Evolutionary conservation across 345 rosid species (phyloP).

Genomic region (Ceriops tagal): DNA sequence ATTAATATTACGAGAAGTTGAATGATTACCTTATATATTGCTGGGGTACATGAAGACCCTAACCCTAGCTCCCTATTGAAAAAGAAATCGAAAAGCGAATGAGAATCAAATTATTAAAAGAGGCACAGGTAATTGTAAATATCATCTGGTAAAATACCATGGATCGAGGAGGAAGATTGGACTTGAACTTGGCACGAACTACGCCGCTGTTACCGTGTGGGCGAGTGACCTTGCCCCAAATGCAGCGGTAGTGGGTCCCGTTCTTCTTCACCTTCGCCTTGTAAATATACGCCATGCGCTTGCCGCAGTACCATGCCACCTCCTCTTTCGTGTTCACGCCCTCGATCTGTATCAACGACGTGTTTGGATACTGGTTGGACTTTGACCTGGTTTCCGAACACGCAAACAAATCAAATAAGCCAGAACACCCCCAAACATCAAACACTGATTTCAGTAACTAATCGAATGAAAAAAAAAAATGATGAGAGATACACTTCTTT

Average conservation of each 20-base stretch:
- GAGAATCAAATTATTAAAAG: not conserved
- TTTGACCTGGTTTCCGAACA: slow-evolving; percentile 17
- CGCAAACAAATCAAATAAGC: not conserved
- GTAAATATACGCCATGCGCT: slow-evolving; percentile 29
- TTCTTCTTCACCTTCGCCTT: slow-evolving; percentile 27
- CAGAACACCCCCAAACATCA: not conserved
- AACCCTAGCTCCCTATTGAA: slow-evolving; percentile 15
- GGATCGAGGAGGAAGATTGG: slow-evolving; percentile 65
- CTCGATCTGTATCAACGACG: slow-evolving; percentile 27
- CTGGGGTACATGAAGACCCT: slow-evolving; percentile 24
- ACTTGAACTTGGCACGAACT: slow-evolving; percentile 65
- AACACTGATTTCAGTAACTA: not conserved
- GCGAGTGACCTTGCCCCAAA: slow-evolving; percentile 49
- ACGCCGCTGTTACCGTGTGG: slow-evolving; percentile 74
- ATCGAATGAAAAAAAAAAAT: not conserved
- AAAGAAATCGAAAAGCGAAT: not conserved
- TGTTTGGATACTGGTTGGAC: slow-evolving; percentile 30
- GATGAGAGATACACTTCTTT: not conserved
- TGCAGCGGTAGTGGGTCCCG: slow-evolving; percentile 25
- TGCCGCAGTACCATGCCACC: slow-evolving; percentile 24
- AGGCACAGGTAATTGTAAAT: too few species aligned
- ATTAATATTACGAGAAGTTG: too few species aligned
- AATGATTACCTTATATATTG: slow-evolving; percentile 14
- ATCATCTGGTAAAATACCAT: slow-evolving; percentile 36
- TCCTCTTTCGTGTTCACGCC: slow-evolving; percentile 32